Evolutionary conservation across 768 basidiomycete genomes (phyloP), one percentile per base, ranked within the genome.

Genomic region (Neoboletus magnificus): DNA sequence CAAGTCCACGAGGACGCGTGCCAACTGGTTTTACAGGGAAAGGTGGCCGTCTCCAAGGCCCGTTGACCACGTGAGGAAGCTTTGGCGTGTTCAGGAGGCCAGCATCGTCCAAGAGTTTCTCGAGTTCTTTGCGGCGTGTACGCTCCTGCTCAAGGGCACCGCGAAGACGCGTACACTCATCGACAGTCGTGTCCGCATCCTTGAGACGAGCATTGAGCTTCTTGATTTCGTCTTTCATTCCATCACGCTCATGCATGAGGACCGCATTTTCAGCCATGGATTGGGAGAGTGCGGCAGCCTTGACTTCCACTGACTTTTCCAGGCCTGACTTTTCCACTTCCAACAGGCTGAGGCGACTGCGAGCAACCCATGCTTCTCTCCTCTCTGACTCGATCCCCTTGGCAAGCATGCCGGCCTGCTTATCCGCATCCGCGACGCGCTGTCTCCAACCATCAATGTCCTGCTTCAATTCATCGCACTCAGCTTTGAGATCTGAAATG

Each of bases 401-500:
- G 25, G 82, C 79, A 48, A 96, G 80, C 36, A 85, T 73, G 40
- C 77, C 74, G 23, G 84, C 72, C 61, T 86, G 85, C 52, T 82
- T 85, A 62, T 96, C 91, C 62, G 91, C 77, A 64, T 89, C 87
- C 15, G 76, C 77, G 45, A 93, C 89, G 23, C 94, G 80, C 33
- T 73, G 78, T 57, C 89, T 80, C 92, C 93, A 96, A 0, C 88
- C 89, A 60, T 93, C 88, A 0, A 93, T 85, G 70, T 98, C 94
- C 49, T 85, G 83, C 69, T 87, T 87, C 48, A 98, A 77, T 55
- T 93, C 88, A 64, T 98, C 95, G 30, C 95, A 79, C 71, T 98
- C 94, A 13, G 86, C 80, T 69, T 93, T 93, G 63, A 92, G 78
- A 66, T 91, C 90, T 4, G 85, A 77, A 50, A 93, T 77, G 36